phyloP scores from a whole-genome alignment of 176 grass and related monocot genomes.

The Triticum urartu region DNA sequence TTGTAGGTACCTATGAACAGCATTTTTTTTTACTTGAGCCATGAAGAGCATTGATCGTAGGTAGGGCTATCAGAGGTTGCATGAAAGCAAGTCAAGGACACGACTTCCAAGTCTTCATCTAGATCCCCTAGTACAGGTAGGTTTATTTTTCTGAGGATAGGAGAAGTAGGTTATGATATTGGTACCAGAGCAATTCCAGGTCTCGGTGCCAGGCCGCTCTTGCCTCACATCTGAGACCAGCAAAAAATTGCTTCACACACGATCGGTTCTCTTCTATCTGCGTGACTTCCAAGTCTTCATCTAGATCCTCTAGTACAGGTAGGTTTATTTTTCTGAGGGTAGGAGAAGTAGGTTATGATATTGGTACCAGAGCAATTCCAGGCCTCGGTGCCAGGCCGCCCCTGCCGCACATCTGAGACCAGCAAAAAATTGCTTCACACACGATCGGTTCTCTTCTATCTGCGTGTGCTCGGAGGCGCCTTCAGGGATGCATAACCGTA shows the following conservation, averaged over 20 bases:
- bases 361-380: background rate
- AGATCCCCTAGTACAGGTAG: too few species aligned
- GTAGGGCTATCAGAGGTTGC: constrained; percentile 2
- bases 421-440: background rate
- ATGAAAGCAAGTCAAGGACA: constrained; percentile 10
- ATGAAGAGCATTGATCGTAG: background rate
- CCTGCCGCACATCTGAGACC: background rate
- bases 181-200: background rate
- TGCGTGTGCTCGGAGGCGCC: background rate
- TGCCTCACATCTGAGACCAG: background rate
- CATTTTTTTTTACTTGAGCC: background rate
- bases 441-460: too few species aligned
- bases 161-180: background rate
- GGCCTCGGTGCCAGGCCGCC: background rate
- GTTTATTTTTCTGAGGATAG: too few species aligned
- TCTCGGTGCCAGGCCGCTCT: background rate
- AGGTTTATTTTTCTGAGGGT: too few species aligned
- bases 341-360: background rate
- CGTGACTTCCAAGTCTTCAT: too few species aligned
- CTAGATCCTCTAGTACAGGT: too few species aligned
- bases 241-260: background rate
- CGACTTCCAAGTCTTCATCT: background rate
- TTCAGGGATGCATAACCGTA: background rate
- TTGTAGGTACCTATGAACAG: background rate
- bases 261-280: too few species aligned